A percentile compares a stretch with the other conserved stretches of the same genome.
Conservation (phyloP, 306 rosid species). For the Phaseolus lunatus region DNA sequence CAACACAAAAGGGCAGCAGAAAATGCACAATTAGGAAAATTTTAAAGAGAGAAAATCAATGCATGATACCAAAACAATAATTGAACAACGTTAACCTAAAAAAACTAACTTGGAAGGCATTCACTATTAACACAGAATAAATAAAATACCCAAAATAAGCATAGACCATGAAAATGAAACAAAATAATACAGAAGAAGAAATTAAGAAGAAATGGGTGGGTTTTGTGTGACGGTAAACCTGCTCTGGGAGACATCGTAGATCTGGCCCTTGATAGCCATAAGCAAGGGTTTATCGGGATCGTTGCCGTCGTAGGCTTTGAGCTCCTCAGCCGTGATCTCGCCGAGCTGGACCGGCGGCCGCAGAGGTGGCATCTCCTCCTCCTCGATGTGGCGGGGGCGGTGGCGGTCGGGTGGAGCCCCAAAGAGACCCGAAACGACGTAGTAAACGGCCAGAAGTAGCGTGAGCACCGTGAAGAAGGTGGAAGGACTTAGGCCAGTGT, state of each 20-base stretch:
- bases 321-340: conserved; percentile 76
- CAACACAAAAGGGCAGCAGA: conserved; percentile 7
- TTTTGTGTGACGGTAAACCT: conserved; percentile 50
- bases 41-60: not conserved
- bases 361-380: conserved; percentile 65
- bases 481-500: conserved; percentile 86
- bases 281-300: conserved; percentile 84
- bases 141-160: conserved; percentile 2
- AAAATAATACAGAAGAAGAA: not conserved
- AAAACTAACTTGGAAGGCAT: not conserved
- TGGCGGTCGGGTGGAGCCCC: conserved; percentile 52
- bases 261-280: conserved; percentile 97
- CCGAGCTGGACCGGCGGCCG: conserved; percentile 95
- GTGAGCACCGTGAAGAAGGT: conserved; percentile 83
- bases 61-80: not conserved
- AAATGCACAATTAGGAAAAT: not conserved
- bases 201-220: not conserved
- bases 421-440: conserved; percentile 63
- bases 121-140: not conserved
- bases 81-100: not conserved
- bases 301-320: conserved; percentile 78
- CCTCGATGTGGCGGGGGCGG: not conserved
- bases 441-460: conserved; percentile 59
- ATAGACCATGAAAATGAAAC: not conserved
- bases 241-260: conserved; percentile 98